Evolutionary conservation across 371 early-diverging fungal species (phyloP), one percentile per base, ranked within the genome.

Genomic region (Rhizomucor pusillus): DNA sequence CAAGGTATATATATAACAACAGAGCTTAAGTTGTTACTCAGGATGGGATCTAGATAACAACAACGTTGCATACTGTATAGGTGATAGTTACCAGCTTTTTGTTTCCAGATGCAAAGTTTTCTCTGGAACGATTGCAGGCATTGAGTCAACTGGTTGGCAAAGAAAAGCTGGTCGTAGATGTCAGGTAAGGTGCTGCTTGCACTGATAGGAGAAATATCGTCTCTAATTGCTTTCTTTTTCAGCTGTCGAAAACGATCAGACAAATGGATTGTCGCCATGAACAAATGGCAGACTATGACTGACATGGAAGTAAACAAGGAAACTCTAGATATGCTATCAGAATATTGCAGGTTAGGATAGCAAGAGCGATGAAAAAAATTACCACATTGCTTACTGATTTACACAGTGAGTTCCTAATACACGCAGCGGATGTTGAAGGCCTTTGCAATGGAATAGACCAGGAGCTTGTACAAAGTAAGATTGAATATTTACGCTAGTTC

Each of bases 391-490:
- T 52, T 24, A 20, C 13, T 22, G 29, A 37, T 19, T 19, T 40
- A 18, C 20, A 29, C 63, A 88, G 91, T 56, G 98, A 98, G 74
- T 94, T 98, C 59, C 69, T 98, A 43, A 86, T 98, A 23, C 98
- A 98, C 70, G 98, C 98, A 1, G 95, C 97, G 3, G 96, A 98
- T 71, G 97, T 98, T 18, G 98, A 98, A 68, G 98, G 98, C 5
- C 73, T 96, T 40, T 95, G 95, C 68, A 78, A 86, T 35, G 98
- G 98, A 3, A 91, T 98, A 54, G 98, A 98, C 61, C 71, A 82
- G 54, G 87, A 87, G 5, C 85, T 98, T 10, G 95, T 98, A 4
- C 60, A 72, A 68, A 64, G 86, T 81, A 67, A 57, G 87, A 84
- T 5, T 3, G 29, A 29, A 7, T 29, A 5, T 5, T 29, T 29